Conservation (phyloP, 2,329 filamentous ascomycete genomes). For the Mariannaea elegans region DNA sequence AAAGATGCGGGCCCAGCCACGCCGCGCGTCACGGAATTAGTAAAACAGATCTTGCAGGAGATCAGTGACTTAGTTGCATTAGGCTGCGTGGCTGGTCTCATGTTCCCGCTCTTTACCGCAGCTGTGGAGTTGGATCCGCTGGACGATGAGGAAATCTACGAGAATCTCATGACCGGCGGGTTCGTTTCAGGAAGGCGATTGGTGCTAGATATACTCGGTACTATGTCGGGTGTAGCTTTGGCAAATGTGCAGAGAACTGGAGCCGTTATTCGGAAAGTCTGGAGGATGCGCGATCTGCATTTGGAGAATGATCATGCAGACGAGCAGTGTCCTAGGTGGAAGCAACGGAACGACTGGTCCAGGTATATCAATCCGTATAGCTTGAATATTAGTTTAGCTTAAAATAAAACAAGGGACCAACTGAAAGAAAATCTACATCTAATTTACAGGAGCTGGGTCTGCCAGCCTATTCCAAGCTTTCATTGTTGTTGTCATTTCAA, state of each 20-base stretch:
- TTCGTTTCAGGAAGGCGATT: conserved; percentile 26
- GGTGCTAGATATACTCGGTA: conserved; percentile 37
- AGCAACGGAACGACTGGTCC: conserved; percentile 36
- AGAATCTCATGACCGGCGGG: background rate
- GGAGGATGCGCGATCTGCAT: conserved; percentile 52
- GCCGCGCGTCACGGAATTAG: background rate
- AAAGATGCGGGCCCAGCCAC: conserved; percentile 52
- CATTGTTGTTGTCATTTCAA: no score
- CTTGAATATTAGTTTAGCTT: conserved; percentile 39
- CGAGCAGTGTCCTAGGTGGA: background rate
- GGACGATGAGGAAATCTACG: conserved; percentile 19
- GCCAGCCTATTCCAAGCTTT: no score
- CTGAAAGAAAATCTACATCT: no score
- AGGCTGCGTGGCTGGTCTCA: conserved; percentile 30
- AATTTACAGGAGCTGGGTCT: no score
- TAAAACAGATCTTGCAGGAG: conserved; percentile 15
- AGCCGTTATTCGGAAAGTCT: conserved; percentile 57
- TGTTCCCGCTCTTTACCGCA: conserved; percentile 35
- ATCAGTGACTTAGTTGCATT: conserved; percentile 20
- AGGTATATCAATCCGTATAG: conserved; percentile 40
- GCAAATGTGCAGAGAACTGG: conserved; percentile 54
- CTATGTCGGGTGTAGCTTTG: conserved; percentile 51
- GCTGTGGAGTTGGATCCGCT: conserved; percentile 33
- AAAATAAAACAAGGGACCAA: no score
- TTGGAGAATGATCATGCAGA: conserved; percentile 11